These are phyloP conservation scores for Chlamydomonas sphaeroides DNA, from an alignment of 139 green algal species.

Conservation along the genomic window DNA sequence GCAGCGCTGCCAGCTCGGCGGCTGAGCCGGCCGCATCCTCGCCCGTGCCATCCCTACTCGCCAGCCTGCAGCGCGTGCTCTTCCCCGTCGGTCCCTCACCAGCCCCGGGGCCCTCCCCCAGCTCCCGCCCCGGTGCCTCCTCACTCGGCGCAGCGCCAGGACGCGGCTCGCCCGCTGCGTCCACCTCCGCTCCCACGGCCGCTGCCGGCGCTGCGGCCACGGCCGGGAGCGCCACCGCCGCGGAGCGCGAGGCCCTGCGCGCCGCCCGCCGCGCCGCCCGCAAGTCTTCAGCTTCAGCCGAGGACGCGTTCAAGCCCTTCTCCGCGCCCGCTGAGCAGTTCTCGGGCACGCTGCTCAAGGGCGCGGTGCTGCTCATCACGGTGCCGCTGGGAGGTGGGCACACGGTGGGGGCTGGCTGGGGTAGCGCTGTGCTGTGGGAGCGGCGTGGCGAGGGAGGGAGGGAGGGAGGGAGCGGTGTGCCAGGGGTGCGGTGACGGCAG, in stretches of 20 bases:
- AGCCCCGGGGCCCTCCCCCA: background rate
- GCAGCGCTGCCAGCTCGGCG: too few species aligned
- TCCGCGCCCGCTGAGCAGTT: conserved; percentile 17
- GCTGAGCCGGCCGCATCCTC: background rate
- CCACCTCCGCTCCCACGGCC: background rate
- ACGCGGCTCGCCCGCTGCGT: background rate
- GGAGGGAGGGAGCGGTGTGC: too few species aligned
- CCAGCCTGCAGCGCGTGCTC: background rate
- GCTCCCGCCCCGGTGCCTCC: background rate
- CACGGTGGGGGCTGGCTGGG: too few species aligned
- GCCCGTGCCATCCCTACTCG: too few species aligned
- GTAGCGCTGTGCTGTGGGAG: too few species aligned
- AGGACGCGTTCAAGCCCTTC: background rate
- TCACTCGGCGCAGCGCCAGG: background rate
- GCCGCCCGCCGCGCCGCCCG: background rate
- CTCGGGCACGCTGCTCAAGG: conserved; percentile 28
- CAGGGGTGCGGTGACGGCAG: too few species aligned
- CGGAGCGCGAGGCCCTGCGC: background rate
- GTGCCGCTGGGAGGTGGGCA: conserved; percentile 14
- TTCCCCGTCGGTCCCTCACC: conserved; percentile 2
- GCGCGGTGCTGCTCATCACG: conserved; percentile 28
- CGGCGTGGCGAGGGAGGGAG: too few species aligned
- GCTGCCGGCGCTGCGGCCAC: background rate
- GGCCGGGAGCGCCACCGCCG: background rate
- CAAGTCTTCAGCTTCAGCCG: background rate